Percentiles rank a stretch among this genome's conserved stretches.
Evolutionary conservation across 208 protist species (phyloP).

Genomic region (Borovskyia barvae): DNA sequence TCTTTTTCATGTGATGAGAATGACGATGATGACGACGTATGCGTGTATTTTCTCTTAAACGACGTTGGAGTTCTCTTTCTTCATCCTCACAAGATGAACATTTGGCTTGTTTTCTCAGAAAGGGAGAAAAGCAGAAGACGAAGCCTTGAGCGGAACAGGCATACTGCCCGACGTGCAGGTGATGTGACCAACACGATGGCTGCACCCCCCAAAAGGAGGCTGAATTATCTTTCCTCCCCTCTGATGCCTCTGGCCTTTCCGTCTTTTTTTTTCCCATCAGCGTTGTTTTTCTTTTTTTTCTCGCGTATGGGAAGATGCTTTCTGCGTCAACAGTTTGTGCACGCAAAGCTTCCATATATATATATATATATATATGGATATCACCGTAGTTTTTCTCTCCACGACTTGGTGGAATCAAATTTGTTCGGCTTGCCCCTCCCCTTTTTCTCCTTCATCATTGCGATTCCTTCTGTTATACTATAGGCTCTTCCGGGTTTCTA

Average conservation of each 20-base stretch:
- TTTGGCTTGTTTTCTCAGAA: too few relatives aligned
- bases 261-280: not conserved
- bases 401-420: not conserved
- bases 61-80: too few relatives aligned
- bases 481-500: not conserved
- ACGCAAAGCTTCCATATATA: not conserved
- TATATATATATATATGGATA: not conserved
- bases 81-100: too few relatives aligned
- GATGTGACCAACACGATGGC: too few relatives aligned
- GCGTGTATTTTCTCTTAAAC: too few relatives aligned
- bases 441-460: conserved; percentile 5
- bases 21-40: too few relatives aligned
- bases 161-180: too few relatives aligned
- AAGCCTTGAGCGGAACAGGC: too few relatives aligned
- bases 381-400: not conserved
- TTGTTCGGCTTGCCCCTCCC: not conserved
- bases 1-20: too few relatives aligned
- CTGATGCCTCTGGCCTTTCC: not conserved
- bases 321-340: not conserved
- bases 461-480: not conserved
- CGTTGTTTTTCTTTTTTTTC: not conserved
- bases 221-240: too few relatives aligned
- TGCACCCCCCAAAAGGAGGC: too few relatives aligned
- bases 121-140: too few relatives aligned
- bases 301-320: not conserved